A percentile compares a stretch with the other conserved stretches of the same genome.
Evolutionary conservation across 1,284 basidiomycete genomes (phyloP).

Genomic region (Fistulinella cinereoalba): DNA sequence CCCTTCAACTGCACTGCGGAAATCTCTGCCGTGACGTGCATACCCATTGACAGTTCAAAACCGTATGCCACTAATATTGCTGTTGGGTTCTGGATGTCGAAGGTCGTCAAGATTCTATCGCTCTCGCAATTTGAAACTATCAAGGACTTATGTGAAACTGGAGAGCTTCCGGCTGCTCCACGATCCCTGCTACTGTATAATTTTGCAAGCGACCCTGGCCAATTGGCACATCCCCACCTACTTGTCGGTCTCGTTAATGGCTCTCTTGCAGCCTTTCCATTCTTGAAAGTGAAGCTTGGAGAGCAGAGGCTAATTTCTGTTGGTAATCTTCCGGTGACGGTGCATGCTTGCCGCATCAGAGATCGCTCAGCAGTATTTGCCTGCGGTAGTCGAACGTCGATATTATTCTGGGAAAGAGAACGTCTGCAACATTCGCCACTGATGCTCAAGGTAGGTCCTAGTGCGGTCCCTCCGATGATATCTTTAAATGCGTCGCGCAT

Average conservation of each 20-base stretch:
- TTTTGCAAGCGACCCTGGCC: conserved; percentile 45
- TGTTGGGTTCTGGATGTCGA: conserved; percentile 77
- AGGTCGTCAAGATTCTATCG: conserved; percentile 59
- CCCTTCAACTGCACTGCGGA: conserved; percentile 36
- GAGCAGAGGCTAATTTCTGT: conserved; percentile 61
- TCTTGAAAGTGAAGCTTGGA: conserved; percentile 42
- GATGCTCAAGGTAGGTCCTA: conserved; percentile 60
- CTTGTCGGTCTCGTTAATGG: conserved; percentile 83
- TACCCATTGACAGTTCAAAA: conserved; percentile 49
- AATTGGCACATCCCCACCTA: conserved; percentile 50
- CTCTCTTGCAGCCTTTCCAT: conserved; percentile 60
- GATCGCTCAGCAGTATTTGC: conserved; percentile 59
- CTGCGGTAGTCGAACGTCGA: conserved; percentile 57
- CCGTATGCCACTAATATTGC: conserved; percentile 50
- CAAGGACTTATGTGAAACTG: conserved; percentile 43
- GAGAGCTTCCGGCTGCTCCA: conserved; percentile 55
- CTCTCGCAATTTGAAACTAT: conserved; percentile 27
- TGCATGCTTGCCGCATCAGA: conserved; percentile 52
- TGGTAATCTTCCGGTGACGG: conserved; percentile 65
- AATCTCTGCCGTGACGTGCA: conserved; percentile 65
- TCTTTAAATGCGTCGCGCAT: neutral
- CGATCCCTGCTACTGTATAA: conserved; percentile 70
- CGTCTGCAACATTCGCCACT: conserved; percentile 69
- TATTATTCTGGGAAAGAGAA: conserved; percentile 67
- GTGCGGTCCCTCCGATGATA: neutral